These are phyloP conservation scores for Gastrodia elata DNA, from an alignment of 106 monocot species.

Conservation along the genomic window DNA sequence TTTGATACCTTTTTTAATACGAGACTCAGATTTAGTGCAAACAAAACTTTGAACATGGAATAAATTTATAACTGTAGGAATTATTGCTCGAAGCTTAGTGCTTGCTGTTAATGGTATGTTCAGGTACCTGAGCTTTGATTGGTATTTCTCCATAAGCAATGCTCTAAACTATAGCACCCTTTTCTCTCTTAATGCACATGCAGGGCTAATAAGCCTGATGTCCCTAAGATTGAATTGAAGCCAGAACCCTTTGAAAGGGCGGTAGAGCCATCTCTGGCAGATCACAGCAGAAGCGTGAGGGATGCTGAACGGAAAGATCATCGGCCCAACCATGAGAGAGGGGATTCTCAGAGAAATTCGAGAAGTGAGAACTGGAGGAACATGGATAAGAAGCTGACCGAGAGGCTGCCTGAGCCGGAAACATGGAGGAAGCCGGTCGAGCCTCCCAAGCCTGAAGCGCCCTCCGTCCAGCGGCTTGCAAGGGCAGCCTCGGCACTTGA, in stretches of 20 bases:
- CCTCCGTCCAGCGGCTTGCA: slow-evolving; percentile 21
- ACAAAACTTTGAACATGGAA: neutral
- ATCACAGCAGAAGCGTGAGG: slow-evolving; percentile 19
- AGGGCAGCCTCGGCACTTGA: slow-evolving; percentile 63
- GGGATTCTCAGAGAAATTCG: slow-evolving; percentile 26
- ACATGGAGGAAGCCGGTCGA: slow-evolving; percentile 76
- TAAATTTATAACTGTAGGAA: too few species aligned
- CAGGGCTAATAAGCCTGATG: slow-evolving; percentile 33
- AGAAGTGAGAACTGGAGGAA: slow-evolving; percentile 42
- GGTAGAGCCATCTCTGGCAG: slow-evolving; percentile 24
- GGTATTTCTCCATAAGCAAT: neutral
- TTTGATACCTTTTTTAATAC: neutral
- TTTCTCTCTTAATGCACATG: slow-evolving; percentile 3
- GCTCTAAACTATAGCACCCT: neutral
- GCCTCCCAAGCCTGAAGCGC: slow-evolving; percentile 33
- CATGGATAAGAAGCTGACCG: slow-evolving; percentile 29
- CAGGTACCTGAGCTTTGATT: too few species aligned
- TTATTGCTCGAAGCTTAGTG: too few species aligned
- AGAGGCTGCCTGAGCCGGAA: slow-evolving; percentile 37
- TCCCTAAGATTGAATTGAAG: slow-evolving; percentile 30
- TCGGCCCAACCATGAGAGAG: slow-evolving; percentile 23
- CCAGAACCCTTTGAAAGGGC: slow-evolving; percentile 13
- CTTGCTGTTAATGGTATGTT: too few species aligned
- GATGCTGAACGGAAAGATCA: slow-evolving; percentile 37
- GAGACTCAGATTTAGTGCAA: neutral